Percentiles rank a stretch among this genome's conserved stretches.
Evolutionary conservation across 805 yeast genomes (phyloP).

Genomic region (Yarrowia hollandica): DNA sequence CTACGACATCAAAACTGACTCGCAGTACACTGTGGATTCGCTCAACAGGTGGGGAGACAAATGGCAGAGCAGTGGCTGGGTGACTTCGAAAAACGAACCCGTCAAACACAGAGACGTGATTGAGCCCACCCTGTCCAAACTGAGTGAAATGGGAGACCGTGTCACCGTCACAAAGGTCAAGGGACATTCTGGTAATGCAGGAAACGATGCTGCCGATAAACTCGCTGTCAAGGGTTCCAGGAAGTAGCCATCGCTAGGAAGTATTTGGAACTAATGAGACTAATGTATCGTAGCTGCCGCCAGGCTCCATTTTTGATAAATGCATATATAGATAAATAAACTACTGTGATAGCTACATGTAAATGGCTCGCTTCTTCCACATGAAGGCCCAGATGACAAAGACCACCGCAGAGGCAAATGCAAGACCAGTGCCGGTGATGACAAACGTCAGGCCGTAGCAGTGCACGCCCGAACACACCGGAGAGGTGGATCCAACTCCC

Average conservation of each 20-base stretch:
- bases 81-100: neutral
- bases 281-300: too few species aligned
- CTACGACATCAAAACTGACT: neutral
- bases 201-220: neutral
- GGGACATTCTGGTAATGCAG: neutral
- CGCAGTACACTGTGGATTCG: neutral
- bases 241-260: neutral
- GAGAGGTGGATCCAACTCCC: constrained; percentile 1
- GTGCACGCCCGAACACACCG: constrained; percentile 22
- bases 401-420: constrained; percentile 32
- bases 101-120: neutral
- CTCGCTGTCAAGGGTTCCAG: neutral
- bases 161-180: neutral
- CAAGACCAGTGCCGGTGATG: constrained; percentile 36
- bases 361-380: constrained; percentile 24
- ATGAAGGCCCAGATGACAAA: constrained; percentile 13
- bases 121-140: neutral
- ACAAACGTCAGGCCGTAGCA: constrained; percentile 39
- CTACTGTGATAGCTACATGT: constrained; percentile 20
- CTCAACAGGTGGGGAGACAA: neutral
- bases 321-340: too few species aligned
- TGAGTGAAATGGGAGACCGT: neutral
- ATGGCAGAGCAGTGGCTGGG: neutral
- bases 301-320: too few species aligned
- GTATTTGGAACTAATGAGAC: too few species aligned